phyloP scores from a whole-genome alignment of 345 rosid genomes.

The Citrus sinensis region DVS_A1.0 CM039162.1:28833501-28834000 shows the following conservation, averaged over 20 bases:
- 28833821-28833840: too few species aligned
- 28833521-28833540: slow-evolving; percentile 16
- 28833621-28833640: slow-evolving; percentile 22
- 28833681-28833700: slow-evolving; percentile 26
- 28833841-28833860: too few species aligned
- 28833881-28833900: too few species aligned
- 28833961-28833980: too few species aligned
- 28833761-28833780: slow-evolving; percentile 22
- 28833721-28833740: slow-evolving; percentile 27
- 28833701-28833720: slow-evolving; percentile 28
- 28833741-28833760: slow-evolving; percentile 11
- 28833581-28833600: slow-evolving; percentile 23
- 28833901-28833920: too few species aligned
- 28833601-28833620: slow-evolving; percentile 21
- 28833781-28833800: neutral
- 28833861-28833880: too few species aligned
- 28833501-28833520: slow-evolving; percentile 28
- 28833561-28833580: neutral
- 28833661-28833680: slow-evolving; percentile 20
- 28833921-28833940: too few species aligned
- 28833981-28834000: too few species aligned
- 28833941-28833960: too few species aligned
- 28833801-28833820: neutral
- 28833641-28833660: slow-evolving; percentile 17
- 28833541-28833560: slow-evolving; percentile 17